Percentiles rank a stretch among this genome's conserved stretches.
phyloP scores from a whole-genome alignment of 1,284 basidiomycete species.

The Ustanciosporium gigantosporum region DNA sequence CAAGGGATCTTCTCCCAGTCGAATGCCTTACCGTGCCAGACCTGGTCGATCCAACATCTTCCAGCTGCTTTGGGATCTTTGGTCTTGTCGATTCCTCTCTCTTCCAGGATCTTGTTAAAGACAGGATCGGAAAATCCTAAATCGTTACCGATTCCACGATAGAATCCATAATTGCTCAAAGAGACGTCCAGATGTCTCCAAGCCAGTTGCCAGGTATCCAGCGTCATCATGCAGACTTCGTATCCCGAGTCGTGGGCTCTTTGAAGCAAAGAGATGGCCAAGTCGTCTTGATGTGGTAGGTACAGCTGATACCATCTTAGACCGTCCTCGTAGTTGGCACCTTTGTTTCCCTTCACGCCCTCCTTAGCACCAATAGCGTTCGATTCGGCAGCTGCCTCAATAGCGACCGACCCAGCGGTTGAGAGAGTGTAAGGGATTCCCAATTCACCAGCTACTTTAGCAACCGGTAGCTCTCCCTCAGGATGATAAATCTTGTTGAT shows the following conservation, averaged over 20 bases:
- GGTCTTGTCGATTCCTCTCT: constrained; percentile 38
- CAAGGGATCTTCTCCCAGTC: constrained; percentile 65
- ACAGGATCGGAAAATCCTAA: constrained; percentile 70
- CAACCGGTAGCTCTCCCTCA: constrained; percentile 73
- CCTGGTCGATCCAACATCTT: constrained; percentile 67
- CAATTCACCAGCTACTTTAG: constrained; percentile 70
- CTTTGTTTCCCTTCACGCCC: constrained; percentile 5
- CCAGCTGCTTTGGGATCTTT: constrained; percentile 62
- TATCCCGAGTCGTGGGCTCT: constrained; percentile 66
- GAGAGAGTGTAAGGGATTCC: constrained; percentile 74
- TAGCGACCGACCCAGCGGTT: constrained; percentile 71
- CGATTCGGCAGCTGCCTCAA: constrained; percentile 73
- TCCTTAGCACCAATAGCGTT: constrained; percentile 64
- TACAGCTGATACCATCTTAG: constrained; percentile 81
- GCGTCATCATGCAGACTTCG: constrained; percentile 65
- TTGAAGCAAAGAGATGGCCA: constrained; percentile 63
- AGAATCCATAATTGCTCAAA: constrained; percentile 64
- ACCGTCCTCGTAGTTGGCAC: constrained; percentile 63
- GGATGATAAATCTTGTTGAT: constrained; percentile 72
- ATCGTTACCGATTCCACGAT: constrained; percentile 64
- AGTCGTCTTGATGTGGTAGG: constrained; percentile 65
- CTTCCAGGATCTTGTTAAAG: constrained; percentile 64
- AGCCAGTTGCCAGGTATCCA: constrained; percentile 70
- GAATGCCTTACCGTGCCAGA: constrained; percentile 69
- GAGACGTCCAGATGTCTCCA: constrained; percentile 68